Conservation (phyloP, 2,329 filamentous ascomycete species). For the Diaporthe australafricana region DNA sequence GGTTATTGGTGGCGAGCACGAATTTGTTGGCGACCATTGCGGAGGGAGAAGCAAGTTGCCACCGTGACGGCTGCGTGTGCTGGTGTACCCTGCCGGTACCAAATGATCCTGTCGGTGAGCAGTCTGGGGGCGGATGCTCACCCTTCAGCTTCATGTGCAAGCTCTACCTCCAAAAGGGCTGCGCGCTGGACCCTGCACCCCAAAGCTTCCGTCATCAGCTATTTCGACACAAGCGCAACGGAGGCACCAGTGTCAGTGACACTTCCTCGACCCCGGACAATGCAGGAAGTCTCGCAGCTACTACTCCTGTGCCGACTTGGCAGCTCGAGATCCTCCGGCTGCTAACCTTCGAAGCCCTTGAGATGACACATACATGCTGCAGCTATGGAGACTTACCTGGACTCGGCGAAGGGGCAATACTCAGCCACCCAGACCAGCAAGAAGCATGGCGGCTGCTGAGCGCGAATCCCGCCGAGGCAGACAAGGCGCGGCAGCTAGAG, state of each 20-base stretch:
- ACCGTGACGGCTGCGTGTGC: not conserved
- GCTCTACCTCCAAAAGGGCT: not conserved
- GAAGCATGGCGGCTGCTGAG: not conserved
- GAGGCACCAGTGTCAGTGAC: too few species aligned
- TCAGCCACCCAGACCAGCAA: not conserved
- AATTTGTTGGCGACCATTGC: not conserved
- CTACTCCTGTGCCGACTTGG: not conserved
- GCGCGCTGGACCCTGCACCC: too few species aligned
- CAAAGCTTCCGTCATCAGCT: not conserved
- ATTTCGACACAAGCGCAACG: not conserved
- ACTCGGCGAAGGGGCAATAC: not conserved
- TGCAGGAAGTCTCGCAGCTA: not conserved
- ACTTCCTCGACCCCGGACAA: not conserved
- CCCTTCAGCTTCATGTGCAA: not conserved
- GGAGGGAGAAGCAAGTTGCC: not conserved
- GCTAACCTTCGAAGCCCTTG: not conserved
- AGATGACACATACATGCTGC: not conserved
- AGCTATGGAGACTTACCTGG: not conserved
- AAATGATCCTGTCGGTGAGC: too few species aligned
- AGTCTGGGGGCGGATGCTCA: not conserved
- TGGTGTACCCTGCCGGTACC: not conserved
- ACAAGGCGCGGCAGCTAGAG: not conserved
- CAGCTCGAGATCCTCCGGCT: not conserved
- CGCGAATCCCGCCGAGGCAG: not conserved
- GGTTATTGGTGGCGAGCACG: too few species aligned